Evolutionary conservation across 805 yeast genomes (phyloP), one percentile per base, ranked within the genome.

Genomic region (Sugiyamaella americana): DNA sequence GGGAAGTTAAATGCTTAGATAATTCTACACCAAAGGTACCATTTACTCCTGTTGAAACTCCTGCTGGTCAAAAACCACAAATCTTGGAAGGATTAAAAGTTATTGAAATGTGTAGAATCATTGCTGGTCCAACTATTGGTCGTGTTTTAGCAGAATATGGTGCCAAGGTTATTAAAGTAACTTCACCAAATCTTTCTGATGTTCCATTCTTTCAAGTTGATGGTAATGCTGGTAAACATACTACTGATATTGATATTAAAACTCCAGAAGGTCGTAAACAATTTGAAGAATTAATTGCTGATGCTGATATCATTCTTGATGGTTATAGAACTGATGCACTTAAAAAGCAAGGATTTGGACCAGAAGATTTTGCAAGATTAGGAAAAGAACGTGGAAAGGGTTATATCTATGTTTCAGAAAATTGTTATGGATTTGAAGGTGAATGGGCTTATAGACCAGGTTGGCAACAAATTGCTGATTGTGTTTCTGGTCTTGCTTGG

Each of bases 401-500:
- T 3, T 59, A 60, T 38, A 60, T 65, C 13, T 61, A 61, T 46
- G 67, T 61, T 5, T 53, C 64, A 16, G 69, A 65, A 47, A 62
- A 64, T 52, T 61, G 65, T 49, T 61, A 56, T 43, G 69, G 69
- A 3, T 64, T 58, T 41, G 49, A 51, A 30, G 69, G 68, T 17
- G 62, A 58, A 23, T 65, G 65, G 60, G 16, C 57, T 6, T 55
- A 51, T n/a, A 48, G 69, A 16, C 52, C 69, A 8, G 69, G 69
- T 6, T 65, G 69, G 69, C 69, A 65, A 51, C 69, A 65, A 48
- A 65, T 65, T 46, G 63, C 67, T 18, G 69, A 65, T 48, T 62
- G 66, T 53, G 62, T 54, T 20, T 53, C 63, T 24, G 69, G 69
- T 1, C 62, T 65, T 24, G 66, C 68, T 2, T 64, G 62, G 62